These are phyloP conservation scores for Solanum chilense DNA, from an alignment of 257 asterid species.

Conservation along the genomic window DNA sequence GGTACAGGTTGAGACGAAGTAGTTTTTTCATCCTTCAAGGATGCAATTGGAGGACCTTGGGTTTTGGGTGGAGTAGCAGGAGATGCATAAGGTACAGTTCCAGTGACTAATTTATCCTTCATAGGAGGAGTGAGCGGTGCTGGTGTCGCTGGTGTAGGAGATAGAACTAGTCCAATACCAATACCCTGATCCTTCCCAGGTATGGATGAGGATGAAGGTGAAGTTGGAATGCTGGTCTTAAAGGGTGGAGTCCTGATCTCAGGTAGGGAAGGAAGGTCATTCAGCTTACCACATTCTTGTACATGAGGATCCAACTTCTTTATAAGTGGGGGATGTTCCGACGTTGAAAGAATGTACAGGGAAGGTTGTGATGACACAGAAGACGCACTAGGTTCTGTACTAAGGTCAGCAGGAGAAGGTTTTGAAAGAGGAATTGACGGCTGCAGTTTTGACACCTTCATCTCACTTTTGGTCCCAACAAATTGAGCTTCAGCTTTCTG, in stretches of 20 bases:
- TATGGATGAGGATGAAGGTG: slow-evolving; percentile 12
- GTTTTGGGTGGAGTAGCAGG: not conserved
- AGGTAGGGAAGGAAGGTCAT: slow-evolving; percentile 10
- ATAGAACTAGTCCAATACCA: slow-evolving; percentile 8
- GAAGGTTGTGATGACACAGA: slow-evolving; percentile 20
- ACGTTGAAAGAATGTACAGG: slow-evolving; percentile 9
- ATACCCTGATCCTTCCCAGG: slow-evolving; percentile 23
- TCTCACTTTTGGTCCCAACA: slow-evolving; percentile 14
- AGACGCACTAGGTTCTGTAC: slow-evolving; percentile 2
- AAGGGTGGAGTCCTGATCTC: slow-evolving; percentile 16
- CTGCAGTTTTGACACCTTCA: slow-evolving; percentile 1
- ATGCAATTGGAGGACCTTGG: not conserved
- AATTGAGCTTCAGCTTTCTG: slow-evolving; percentile 15
- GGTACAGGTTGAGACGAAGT: not conserved
- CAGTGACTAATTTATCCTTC: slow-evolving; percentile 20
- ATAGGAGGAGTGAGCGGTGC: slow-evolving; percentile 22
- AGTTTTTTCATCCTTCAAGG: not conserved
- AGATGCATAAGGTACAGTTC: slow-evolving; percentile 8
- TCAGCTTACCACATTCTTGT: slow-evolving; percentile 8
- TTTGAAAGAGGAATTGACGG: slow-evolving; percentile 10
- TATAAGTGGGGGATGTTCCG: slow-evolving; percentile 3
- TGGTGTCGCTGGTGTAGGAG: slow-evolving; percentile 6
- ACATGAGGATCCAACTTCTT: slow-evolving; percentile 7
- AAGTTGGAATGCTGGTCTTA: slow-evolving; percentile 14
- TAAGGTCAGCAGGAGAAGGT: not conserved